phyloP scores from a whole-genome alignment of 139 green algal genomes.

The Bryopsis sp. region DNA sequence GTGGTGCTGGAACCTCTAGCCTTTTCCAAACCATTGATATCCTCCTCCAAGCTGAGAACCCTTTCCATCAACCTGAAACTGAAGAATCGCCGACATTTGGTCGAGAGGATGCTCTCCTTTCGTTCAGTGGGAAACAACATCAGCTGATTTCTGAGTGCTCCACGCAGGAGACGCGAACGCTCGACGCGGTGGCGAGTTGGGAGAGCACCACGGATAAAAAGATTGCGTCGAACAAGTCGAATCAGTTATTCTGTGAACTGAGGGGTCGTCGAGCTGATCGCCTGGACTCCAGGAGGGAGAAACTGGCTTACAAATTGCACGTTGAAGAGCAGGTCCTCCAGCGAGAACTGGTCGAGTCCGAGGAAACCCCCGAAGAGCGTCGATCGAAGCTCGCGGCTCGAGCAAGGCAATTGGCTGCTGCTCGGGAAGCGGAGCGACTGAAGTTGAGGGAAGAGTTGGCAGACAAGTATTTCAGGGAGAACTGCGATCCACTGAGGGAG shows the following conservation, averaged over 20 bases:
- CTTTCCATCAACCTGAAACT: neutral
- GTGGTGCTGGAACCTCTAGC: neutral
- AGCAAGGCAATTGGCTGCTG: conserved; percentile 29
- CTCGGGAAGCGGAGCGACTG: conserved; percentile 37
- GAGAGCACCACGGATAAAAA: conserved; percentile 25
- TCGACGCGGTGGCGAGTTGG: conserved; percentile 22
- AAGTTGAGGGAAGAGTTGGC: conserved; percentile 27
- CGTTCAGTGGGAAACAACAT: neutral
- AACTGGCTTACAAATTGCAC: conserved; percentile 40
- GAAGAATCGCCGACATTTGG: neutral
- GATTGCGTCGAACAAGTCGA: conserved; percentile 20
- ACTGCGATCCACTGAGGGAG: conserved; percentile 41
- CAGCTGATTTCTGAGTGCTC: neutral
- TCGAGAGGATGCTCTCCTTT: neutral
- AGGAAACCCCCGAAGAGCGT: conserved; percentile 45
- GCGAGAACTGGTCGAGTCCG: conserved; percentile 42
- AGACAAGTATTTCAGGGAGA: conserved; percentile 40
- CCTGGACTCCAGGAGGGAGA: conserved; percentile 29
- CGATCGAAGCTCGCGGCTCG: conserved; percentile 34
- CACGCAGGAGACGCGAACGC: conserved; percentile 19
- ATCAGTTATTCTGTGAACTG: conserved; percentile 31
- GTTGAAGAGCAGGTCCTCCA: conserved; percentile 80
- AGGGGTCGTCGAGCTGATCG: conserved; percentile 23
- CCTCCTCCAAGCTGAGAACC: neutral
- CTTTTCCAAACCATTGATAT: neutral